Evolutionary conservation across 768 basidiomycete genomes (phyloP).

Genomic region (Lenzites betulinus): DNA sequence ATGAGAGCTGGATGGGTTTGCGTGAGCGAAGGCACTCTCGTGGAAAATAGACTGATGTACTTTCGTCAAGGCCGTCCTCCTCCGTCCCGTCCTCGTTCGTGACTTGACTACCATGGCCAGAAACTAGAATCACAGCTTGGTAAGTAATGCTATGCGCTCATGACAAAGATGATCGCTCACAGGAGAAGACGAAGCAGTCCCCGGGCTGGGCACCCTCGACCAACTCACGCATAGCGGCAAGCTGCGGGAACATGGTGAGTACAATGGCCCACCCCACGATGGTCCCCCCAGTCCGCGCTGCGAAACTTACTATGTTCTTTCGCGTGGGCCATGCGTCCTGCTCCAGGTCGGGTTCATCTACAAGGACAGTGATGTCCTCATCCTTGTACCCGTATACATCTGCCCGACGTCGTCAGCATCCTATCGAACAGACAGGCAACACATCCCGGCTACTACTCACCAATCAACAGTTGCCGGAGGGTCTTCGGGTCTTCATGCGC

Average conservation of each 20-base stretch:
- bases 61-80: slow-evolving; percentile 55
- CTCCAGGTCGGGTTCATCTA: slow-evolving; percentile 37
- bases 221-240: slow-evolving; percentile 44
- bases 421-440: background rate
- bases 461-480: slow-evolving; percentile 39
- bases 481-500: slow-evolving; percentile 42
- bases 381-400: slow-evolving; percentile 42
- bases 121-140: slow-evolving; percentile 34
- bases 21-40: background rate
- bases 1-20: slow-evolving; percentile 21
- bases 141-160: background rate
- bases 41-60: slow-evolving; percentile 28
- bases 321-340: slow-evolving; percentile 42
- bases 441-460: slow-evolving; percentile 26
- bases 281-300: too few species aligned
- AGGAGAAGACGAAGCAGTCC: slow-evolving; percentile 61
- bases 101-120: slow-evolving; percentile 53
- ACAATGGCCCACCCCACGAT: background rate
- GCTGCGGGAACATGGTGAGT: slow-evolving; percentile 31
- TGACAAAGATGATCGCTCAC: slow-evolving; percentile 33
- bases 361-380: slow-evolving; percentile 45
- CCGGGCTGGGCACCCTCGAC: slow-evolving; percentile 46
- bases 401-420: slow-evolving; percentile 11
- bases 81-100: slow-evolving; percentile 46
- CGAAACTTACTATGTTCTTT: slow-evolving; percentile 45